Conservation (phyloP, 83 land plant species). For the Picea engelmannii region DNA sequence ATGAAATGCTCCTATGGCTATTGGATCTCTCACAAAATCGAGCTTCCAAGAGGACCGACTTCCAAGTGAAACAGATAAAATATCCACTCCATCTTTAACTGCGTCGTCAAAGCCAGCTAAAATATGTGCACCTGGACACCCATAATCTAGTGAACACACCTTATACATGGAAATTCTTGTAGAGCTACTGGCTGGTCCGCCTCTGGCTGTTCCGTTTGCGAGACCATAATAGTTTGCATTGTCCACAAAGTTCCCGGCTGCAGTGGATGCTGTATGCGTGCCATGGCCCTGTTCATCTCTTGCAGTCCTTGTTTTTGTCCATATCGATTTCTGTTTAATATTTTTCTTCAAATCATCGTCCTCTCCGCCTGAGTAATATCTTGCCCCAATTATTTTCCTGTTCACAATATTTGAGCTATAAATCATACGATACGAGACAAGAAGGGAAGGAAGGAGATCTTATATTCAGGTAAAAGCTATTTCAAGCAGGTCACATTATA, state of each 20-base stretch:
- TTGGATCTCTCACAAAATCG: too few species aligned
- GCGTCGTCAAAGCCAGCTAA: constrained; percentile 70
- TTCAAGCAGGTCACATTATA: too few species aligned
- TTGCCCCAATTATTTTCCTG: constrained; percentile 70
- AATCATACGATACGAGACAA: too few species aligned
- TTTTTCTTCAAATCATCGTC: neutral
- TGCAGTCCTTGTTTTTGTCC: constrained; percentile 19
- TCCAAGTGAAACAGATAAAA: constrained; percentile 68
- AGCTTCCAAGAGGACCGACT: too few species aligned
- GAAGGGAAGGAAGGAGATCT: too few species aligned
- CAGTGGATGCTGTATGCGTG: constrained; percentile 69
- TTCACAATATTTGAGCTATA: neutral
- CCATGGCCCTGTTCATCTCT: constrained; percentile 74
- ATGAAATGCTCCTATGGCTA: too few species aligned
- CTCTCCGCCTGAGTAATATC: constrained; percentile 29
- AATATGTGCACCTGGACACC: constrained; percentile 46
- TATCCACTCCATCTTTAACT: constrained; percentile 65
- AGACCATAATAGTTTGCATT: constrained; percentile 63
- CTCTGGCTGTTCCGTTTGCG: constrained; percentile 60
- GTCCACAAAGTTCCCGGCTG: constrained; percentile 44
- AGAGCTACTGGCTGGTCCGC: constrained; percentile 31
- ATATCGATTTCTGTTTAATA: neutral
- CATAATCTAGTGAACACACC: constrained; percentile 42
- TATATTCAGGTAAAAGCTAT: too few species aligned
- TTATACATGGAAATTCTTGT: constrained; percentile 61